Evolutionary conservation across 441 rosid genomes (phyloP).

Genomic region (Codiaeum variegatum): DNA sequence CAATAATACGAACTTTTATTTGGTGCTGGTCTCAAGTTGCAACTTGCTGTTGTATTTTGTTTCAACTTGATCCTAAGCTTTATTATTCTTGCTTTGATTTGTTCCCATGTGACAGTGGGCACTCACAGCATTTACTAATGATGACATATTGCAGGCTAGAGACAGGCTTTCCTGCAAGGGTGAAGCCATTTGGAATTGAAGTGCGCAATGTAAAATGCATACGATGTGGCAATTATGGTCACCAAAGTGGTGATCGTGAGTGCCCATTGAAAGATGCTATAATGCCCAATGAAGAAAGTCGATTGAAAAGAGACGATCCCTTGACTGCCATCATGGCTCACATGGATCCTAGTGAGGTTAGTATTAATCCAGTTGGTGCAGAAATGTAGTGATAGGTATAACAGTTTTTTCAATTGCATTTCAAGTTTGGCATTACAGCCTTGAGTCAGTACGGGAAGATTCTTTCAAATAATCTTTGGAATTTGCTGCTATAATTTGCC

Average conservation of each 20-base stretch:
- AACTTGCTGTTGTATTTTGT: not conserved
- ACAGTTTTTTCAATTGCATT: not conserved
- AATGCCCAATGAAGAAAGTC: slow-evolving; percentile 88
- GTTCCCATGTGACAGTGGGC: not conserved
- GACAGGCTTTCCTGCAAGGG: slow-evolving; percentile 75
- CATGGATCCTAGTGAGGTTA: slow-evolving; percentile 74
- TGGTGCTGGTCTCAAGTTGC: not conserved
- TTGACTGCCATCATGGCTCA: slow-evolving; percentile 80
- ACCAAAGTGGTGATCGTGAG: slow-evolving; percentile 95
- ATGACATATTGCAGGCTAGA: slow-evolving; percentile 51
- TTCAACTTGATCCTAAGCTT: not conserved
- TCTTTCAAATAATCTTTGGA: not conserved
- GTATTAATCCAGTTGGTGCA: slow-evolving; percentile 18
- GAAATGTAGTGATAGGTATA: slow-evolving; percentile 4
- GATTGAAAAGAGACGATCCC: slow-evolving; percentile 88
- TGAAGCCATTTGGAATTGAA: slow-evolving; percentile 87
- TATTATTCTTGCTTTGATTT: not conserved
- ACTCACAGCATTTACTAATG: slow-evolving; percentile 8
- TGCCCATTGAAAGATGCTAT: slow-evolving; percentile 90
- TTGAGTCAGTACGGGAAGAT: not conserved
- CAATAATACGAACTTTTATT: not conserved
- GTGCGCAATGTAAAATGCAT: slow-evolving; percentile 83
- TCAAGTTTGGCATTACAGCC: not conserved
- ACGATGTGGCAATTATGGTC: slow-evolving; percentile 84
- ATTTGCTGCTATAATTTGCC: not conserved